phyloP scores from a whole-genome alignment of 2,329 filamentous ascomycete species.

The Aspergillus glaucus region DNA sequence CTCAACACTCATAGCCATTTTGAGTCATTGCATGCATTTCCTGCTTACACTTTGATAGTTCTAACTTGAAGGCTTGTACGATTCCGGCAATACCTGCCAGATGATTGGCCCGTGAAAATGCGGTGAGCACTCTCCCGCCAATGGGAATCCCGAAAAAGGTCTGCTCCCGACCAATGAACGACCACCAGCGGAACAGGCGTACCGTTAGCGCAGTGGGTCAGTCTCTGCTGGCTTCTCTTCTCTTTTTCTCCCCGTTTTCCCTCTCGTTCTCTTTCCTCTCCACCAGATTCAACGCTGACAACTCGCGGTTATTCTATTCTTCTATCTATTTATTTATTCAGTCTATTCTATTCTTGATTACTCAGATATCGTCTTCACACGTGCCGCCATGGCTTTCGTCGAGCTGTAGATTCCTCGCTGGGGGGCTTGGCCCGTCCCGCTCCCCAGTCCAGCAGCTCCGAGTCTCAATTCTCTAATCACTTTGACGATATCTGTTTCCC shows the following conservation, averaged over 20 bases:
- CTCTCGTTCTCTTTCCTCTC: slow-evolving; percentile 8
- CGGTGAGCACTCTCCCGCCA: slow-evolving; percentile 26
- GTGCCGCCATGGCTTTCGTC: slow-evolving; percentile 70
- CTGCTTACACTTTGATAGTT: too few relatives aligned
- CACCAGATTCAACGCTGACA: slow-evolving; percentile 4
- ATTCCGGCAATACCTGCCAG: neutral
- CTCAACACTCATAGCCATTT: too few relatives aligned
- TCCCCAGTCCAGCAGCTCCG: slow-evolving; percentile 83
- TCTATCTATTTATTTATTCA: neutral
- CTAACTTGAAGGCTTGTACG: too few relatives aligned
- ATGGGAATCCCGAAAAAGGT: slow-evolving; percentile 9
- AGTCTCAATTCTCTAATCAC: slow-evolving; percentile 52
- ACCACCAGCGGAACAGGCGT: neutral
- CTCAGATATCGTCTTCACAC: slow-evolving; percentile 62
- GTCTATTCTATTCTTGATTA: slow-evolving; percentile 8
- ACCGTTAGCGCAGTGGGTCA: neutral
- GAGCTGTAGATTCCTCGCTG: slow-evolving; percentile 87
- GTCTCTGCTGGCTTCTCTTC: slow-evolving; percentile 10
- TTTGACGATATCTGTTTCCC: slow-evolving; percentile 49
- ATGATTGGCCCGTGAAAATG: slow-evolving; percentile 18
- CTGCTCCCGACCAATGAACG: slow-evolving; percentile 18
- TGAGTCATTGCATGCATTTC: too few relatives aligned
- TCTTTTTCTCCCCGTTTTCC: slow-evolving; percentile 15
- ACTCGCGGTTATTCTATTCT: slow-evolving; percentile 4
- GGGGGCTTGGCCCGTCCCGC: slow-evolving; percentile 58